Evolutionary conservation across 2,329 filamentous ascomycete species (phyloP).

Genomic region (Stagonosporopsis cucurbitacearum): DNA sequence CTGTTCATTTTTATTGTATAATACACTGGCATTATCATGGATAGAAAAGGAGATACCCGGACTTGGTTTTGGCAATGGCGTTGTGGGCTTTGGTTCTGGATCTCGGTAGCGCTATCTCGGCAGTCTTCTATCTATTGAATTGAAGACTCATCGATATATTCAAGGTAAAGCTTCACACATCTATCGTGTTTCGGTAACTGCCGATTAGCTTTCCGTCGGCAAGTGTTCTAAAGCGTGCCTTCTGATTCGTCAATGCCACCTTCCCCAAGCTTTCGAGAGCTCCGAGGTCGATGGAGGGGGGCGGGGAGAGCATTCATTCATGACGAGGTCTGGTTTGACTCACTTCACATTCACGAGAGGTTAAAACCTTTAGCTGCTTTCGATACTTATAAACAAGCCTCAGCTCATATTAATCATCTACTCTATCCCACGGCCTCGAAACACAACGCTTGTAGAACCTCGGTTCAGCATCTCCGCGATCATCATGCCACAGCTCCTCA

Average conservation of each 20-base stretch:
- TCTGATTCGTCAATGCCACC: slow-evolving; percentile 13
- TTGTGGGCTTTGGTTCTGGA: not conserved
- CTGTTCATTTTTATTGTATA: not conserved
- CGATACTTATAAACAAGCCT: not conserved
- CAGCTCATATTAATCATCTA: not conserved
- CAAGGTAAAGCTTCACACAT: not conserved
- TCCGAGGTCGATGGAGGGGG: not conserved
- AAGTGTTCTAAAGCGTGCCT: not conserved
- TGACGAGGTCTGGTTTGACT: not conserved
- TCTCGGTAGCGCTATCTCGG: not conserved
- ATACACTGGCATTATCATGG: not conserved
- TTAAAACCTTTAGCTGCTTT: not conserved
- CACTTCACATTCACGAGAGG: not conserved
- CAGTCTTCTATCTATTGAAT: not conserved
- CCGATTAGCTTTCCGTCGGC: slow-evolving; percentile 8
- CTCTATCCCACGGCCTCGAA: not conserved
- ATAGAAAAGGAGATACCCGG: slow-evolving; percentile 8
- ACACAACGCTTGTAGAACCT: not conserved
- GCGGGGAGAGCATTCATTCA: slow-evolving; percentile 2
- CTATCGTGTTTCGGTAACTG: not conserved
- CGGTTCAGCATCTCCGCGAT: not conserved
- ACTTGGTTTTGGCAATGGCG: not conserved
- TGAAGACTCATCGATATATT: not conserved
- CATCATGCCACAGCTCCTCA: slow-evolving; percentile 53
- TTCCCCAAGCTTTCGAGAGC: slow-evolving; percentile 9